A percentile compares a stretch with the other conserved stretches of the same genome.
phyloP scores from a whole-genome alignment of 495 filamentous ascomycete genomes.

The Penicillium bialowiezense region DNA sequence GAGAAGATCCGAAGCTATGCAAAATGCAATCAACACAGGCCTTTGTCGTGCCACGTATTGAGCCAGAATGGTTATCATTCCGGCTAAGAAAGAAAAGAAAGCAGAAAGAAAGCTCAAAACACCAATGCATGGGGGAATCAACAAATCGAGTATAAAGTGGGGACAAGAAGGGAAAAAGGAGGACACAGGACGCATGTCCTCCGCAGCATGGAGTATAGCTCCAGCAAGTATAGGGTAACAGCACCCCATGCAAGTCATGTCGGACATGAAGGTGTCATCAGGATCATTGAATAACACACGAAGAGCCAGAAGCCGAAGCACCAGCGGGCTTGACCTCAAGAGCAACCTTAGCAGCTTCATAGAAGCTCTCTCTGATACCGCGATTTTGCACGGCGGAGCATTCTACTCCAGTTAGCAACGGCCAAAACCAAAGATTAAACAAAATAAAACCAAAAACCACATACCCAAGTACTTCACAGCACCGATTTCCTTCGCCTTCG shows the following conservation, averaged over 20 bases:
- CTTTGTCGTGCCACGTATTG: not conserved
- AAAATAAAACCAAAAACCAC: constrained; percentile 6
- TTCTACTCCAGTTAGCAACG: constrained; percentile 47
- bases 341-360: constrained; percentile 95
- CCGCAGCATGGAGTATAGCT: not conserved
- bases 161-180: not conserved
- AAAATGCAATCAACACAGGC: constrained; percentile 10
- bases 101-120: constrained; percentile 7
- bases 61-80: no score
- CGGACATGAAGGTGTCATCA: not conserved
- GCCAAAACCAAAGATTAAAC: no score
- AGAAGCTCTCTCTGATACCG: constrained; percentile 97
- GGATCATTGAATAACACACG: constrained; percentile 36
- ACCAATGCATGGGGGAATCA: constrained; percentile 31
- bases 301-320: constrained; percentile 29
- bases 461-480: constrained; percentile 85
- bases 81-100: constrained; percentile 6
- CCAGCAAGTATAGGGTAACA: not conserved
- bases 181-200: not conserved
- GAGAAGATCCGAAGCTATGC: constrained; percentile 19
- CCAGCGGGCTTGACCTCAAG: constrained; percentile 70
- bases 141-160: constrained; percentile 3
- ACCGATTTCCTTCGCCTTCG: constrained; percentile 84
- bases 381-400: constrained; percentile 97
- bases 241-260: not conserved